A percentile compares a stretch with the other conserved stretches of the same genome.
phyloP scores from a whole-genome alignment of 2,329 filamentous ascomycete species.

The Boeremia lycopersici region DNA sequence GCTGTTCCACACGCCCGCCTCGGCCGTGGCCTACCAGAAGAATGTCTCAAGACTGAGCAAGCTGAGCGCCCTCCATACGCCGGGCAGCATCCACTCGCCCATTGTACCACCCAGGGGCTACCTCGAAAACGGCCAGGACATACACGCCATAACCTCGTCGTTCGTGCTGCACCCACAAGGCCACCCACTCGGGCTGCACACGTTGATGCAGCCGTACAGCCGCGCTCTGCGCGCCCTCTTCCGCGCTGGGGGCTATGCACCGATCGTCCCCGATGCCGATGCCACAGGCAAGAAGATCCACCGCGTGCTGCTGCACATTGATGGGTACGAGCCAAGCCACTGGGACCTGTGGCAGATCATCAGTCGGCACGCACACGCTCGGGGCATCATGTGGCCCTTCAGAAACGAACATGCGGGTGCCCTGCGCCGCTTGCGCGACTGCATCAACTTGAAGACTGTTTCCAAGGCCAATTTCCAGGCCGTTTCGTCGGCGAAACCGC shows the following conservation, averaged over 20 bases:
- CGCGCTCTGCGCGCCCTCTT: conserved; percentile 49
- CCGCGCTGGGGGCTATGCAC: conserved; percentile 40
- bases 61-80: conserved; percentile 53
- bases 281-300: conserved; percentile 25
- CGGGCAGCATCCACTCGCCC: conserved; percentile 50
- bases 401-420: conserved; percentile 26
- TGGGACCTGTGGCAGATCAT: conserved; percentile 39
- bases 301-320: conserved; percentile 44
- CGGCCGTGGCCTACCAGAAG: conserved; percentile 66
- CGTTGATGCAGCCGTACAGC: conserved; percentile 46
- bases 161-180: conserved; percentile 55
- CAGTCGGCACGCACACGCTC: conserved; percentile 35
- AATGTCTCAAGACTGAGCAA: conserved; percentile 60
- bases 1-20: conserved; percentile 66
- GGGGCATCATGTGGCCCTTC: conserved; percentile 44
- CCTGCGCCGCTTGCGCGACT: conserved; percentile 37
- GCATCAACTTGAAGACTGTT: conserved; percentile 28
- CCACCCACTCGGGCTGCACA: conserved; percentile 30
- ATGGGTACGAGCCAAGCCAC: conserved; percentile 42
- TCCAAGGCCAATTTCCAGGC: conserved; percentile 19
- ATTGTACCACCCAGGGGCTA: conserved; percentile 52
- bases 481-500: conserved; percentile 27
- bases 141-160: conserved; percentile 48
- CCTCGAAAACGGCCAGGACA: conserved; percentile 55
- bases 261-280: conserved; percentile 31